Evolutionary conservation across 1,139 yeast species (phyloP), one percentile per base, ranked within the genome.

Genomic region (Sugiyamaella pinicola): DNA sequence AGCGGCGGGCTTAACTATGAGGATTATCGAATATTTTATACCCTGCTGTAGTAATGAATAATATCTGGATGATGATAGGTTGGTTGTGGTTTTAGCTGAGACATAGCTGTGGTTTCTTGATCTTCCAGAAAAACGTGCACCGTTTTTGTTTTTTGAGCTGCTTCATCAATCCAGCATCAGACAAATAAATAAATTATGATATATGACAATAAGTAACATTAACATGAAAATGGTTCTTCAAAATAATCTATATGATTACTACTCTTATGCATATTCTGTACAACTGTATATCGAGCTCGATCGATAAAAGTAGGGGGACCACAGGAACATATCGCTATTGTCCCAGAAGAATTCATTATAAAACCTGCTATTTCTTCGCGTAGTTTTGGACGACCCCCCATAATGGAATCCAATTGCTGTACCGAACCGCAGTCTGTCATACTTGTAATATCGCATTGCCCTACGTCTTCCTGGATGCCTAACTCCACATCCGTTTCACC

Each of bases 241-340:
- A 65, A 70, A 56, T 69, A 70, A 49, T 70, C 72, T 8, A 70
- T 64, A 3, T 68, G 60, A 7, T 59, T 58, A 3, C 47, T 55
- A 9, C 65, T 46, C 33, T 40, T 59, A 50, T 59, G 54, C 24
- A 69, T 59, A 53, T 66, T 61, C 13, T 54, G 42, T 8, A 65
- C 65, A 24, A 69, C 63, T 3, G 67, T 60, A 40, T 57, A 55
- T 54, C 81, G 70, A 4, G 74, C 62, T 19, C 66, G 69, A 51
- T 74, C 77, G 29, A 70, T 70, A 58, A 78, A 71, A 1, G 64
- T 28, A 0, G 69, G 59, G 3, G 82, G 79, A 3, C 81, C 82
- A 63, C 81, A 76, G 6, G 73, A 66, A 18, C 75, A 60, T 24
- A 79, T 68, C 1, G 68, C 66, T 1, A 69, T 61, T 1, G 70